Base-by-base conservation (phyloP, 2,329 filamentous ascomycete genomes). In the Cladophialophora exuberans region DNA sequence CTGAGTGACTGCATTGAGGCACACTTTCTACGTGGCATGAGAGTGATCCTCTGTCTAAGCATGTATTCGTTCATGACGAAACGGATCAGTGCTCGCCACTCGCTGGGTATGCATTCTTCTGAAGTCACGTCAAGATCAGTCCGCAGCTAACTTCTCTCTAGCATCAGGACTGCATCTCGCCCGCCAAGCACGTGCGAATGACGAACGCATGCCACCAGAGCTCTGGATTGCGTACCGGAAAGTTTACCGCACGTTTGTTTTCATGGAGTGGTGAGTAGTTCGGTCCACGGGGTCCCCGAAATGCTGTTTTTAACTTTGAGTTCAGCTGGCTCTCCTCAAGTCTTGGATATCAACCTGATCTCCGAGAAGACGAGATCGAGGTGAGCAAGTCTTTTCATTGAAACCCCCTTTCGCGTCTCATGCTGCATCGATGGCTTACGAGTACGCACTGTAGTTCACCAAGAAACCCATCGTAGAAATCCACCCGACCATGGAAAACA, bases 51-150 rank as follows among this genome's bases (percentile, higher is more conserved):
- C 18, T 54, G 45, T 36, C 38, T 54, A n/a, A 43, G 52, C 45
- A 54, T 54, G 18, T 44, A 49, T n/a, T 56, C 39, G 3, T 56
- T 50, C 46, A 41, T 51, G 46, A 56, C 53, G 3, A 56, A 51
- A 33, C 38, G 53, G 13, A 25, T 22, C 13, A 56, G 41, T 26
- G 46, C 53, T 35, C 46, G 53, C 9, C 23, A 45, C 25, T 56
- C 46, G 15, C 33, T 56, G 20, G 39, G 52, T 54, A 46, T 1
- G 38, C 35, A 11, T 7, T n/a, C 7, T 9, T n/a, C 7, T 3
- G 18, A 10, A 48, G 2, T 20, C 9, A 13, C 22, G 11, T 23
- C 6, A 15, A n/a, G 28, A 13, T 23, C 18, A 15, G n/a, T 13
- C 7, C n/a, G 23, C 15, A 17, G 22, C 53, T 51, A 20, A 51